Evolutionary conservation across 2,329 filamentous ascomycete species (phyloP).

Genomic region (Arthrobotrys pseudoclavata): DNA sequence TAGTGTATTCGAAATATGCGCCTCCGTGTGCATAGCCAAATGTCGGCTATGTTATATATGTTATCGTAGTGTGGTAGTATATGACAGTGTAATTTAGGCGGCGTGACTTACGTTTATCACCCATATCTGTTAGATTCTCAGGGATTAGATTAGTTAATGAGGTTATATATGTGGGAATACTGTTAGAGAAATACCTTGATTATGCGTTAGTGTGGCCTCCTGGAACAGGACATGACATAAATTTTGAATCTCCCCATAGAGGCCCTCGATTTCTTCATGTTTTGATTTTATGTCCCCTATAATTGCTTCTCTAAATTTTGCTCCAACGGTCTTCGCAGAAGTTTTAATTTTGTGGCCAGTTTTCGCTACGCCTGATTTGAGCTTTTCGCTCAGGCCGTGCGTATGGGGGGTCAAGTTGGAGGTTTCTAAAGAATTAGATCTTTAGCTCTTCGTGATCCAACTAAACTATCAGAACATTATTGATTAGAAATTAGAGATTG

Average conservation of each 20-base stretch:
- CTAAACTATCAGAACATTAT: too few species aligned
- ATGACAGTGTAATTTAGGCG: too few species aligned
- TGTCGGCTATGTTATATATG: too few species aligned
- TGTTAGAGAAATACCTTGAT: background rate
- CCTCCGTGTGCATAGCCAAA: too few species aligned
- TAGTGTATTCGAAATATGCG: too few species aligned
- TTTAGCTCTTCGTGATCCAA: too few species aligned
- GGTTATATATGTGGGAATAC: too few species aligned
- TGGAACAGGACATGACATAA: slow-evolving; percentile 8
- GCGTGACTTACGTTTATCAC: too few species aligned
- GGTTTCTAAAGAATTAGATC: background rate
- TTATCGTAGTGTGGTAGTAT: too few species aligned
- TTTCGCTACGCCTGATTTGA: background rate
- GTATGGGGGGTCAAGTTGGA: background rate
- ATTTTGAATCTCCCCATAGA: background rate
- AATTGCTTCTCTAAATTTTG: slow-evolving; percentile 6
- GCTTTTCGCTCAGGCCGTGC: background rate
- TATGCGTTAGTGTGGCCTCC: background rate
- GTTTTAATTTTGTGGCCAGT: background rate
- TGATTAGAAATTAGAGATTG: background rate
- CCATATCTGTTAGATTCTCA: too few species aligned
- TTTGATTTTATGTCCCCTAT: slow-evolving; percentile 12
- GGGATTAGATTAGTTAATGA: too few species aligned
- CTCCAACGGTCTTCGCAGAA: background rate
- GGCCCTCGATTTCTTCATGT: background rate